phyloP scores from a whole-genome alignment of 495 filamentous ascomycete genomes.

The Evernia prunastri region DNA sequence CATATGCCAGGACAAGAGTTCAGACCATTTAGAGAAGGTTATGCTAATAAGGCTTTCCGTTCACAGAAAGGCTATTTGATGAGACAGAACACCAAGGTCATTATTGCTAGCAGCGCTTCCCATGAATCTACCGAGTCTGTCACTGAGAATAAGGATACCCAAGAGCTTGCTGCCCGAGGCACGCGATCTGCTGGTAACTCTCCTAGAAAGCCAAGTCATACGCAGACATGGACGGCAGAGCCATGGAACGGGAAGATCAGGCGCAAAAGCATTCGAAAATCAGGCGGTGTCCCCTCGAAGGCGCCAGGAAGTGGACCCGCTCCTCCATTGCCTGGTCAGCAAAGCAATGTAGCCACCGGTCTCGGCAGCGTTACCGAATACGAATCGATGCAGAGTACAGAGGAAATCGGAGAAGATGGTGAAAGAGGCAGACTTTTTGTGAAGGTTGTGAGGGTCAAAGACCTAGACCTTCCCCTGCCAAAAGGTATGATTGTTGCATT shows the following conservation, averaged over 20 bases:
- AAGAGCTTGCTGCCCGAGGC: slow-evolving; percentile 46
- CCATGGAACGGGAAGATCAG: slow-evolving; percentile 83
- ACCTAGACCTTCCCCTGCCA: slow-evolving; percentile 84
- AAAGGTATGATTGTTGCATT: slow-evolving; percentile 55
- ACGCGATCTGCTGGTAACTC: slow-evolving; percentile 62
- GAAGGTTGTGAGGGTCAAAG: slow-evolving; percentile 94
- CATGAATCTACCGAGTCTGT: slow-evolving; percentile 38
- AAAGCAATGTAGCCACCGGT: slow-evolving; percentile 64
- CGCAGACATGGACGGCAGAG: slow-evolving; percentile 89
- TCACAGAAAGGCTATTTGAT: slow-evolving; percentile 96
- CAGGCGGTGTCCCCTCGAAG: slow-evolving; percentile 56
- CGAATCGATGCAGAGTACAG: slow-evolving; percentile 44
- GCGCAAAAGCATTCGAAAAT: slow-evolving; percentile 57
- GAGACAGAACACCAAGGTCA: slow-evolving; percentile 96
- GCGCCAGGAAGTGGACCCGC: slow-evolving; percentile 56
- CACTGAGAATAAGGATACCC: slow-evolving; percentile 43
- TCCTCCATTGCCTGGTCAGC: slow-evolving; percentile 83
- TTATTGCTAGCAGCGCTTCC: slow-evolving; percentile 72
- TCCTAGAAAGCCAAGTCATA: slow-evolving; percentile 65
- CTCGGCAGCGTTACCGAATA: slow-evolving; percentile 56
- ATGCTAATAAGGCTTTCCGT: slow-evolving; percentile 51
- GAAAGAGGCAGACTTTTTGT: slow-evolving; percentile 94
- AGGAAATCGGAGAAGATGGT: slow-evolving; percentile 63
- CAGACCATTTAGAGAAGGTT: slow-evolving; percentile 14
- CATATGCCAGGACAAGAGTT: slow-evolving; percentile 29